phyloP scores from a whole-genome alignment of 495 filamentous ascomycete genomes.

The Penicillium argentinense region DNA sequence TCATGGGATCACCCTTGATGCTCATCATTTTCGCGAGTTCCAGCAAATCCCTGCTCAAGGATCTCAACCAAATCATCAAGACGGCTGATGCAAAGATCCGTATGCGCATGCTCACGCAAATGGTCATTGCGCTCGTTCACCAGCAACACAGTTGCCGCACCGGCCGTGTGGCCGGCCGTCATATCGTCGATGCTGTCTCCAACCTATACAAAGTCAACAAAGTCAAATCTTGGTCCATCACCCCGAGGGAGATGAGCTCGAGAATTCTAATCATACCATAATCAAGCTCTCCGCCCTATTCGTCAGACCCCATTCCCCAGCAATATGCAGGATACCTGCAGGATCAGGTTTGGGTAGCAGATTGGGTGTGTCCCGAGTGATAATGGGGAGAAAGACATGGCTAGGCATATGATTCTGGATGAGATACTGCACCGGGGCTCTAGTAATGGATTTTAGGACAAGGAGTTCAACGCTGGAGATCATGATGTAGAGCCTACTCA shows the following conservation, averaged over 20 bases:
- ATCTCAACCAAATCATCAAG: constrained; percentile 72
- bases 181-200: constrained; percentile 95
- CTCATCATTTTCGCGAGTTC: constrained; percentile 21
- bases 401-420: constrained; percentile 68
- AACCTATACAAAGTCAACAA: constrained; percentile 46
- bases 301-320: constrained; percentile 65
- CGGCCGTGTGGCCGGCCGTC: constrained; percentile 79
- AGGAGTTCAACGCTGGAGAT: neutral
- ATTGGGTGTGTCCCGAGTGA: constrained; percentile 76
- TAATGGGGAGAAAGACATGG: constrained; percentile 72
- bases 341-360: constrained; percentile 81
- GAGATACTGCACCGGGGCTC: constrained; percentile 66
- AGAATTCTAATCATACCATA: constrained; percentile 43
- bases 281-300: constrained; percentile 52
- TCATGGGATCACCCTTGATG: constrained; percentile 1
- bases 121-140: constrained; percentile 76
- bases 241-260: too few species aligned
- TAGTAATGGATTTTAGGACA: constrained; percentile 19
- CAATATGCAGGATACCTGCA: constrained; percentile 84
- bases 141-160: constrained; percentile 86
- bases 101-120: constrained; percentile 73
- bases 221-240: neutral
- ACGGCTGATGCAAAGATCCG: constrained; percentile 64
- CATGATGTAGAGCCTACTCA: constrained; percentile 49
- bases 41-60: constrained; percentile 64